A percentile compares a stretch with the other conserved stretches of the same genome.
phyloP scores from a whole-genome alignment of 108 stramenopile genomes.

The Pseudonitzschia delicatissima region DNA sequence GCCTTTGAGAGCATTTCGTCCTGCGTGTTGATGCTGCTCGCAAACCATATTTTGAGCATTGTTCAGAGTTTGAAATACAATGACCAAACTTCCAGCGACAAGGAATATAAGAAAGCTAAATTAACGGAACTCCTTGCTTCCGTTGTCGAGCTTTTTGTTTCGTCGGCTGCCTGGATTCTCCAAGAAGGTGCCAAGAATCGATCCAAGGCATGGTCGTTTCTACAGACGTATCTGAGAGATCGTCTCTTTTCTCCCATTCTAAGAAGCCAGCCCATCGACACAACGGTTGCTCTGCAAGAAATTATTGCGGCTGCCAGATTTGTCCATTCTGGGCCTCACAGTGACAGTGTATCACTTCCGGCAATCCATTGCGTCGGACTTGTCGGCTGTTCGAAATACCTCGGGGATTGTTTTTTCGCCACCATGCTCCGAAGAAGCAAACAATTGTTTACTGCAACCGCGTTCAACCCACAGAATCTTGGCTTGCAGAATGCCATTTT shows the following conservation, averaged over 20 bases:
- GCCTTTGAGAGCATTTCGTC: constrained; percentile 13
- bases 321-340: constrained; percentile 2
- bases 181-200: constrained; percentile 11
- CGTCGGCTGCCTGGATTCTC: constrained; percentile 17
- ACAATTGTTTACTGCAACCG: background rate
- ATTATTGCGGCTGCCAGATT: constrained; percentile 8
- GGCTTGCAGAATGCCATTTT: constrained; percentile 21
- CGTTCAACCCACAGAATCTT: constrained; percentile 1
- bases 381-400: constrained; percentile 18
- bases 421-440: constrained; percentile 13
- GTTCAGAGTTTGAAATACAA: constrained; percentile 28
- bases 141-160: constrained; percentile 25
- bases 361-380: background rate
- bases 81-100: constrained; percentile 21
- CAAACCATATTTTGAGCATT: constrained; percentile 17
- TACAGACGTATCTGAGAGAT: constrained; percentile 20
- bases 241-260: constrained; percentile 24
- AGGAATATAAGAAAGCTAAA: constrained; percentile 8
- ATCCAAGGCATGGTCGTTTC: constrained; percentile 11
- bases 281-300: constrained; percentile 15
- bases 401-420: background rate
- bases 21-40: constrained; percentile 3
- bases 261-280: constrained; percentile 12
- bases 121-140: constrained; percentile 16
- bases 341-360: constrained; percentile 2